These are phyloP conservation scores for Solanum etuberosum DNA, from an alignment of 257 asterid genomes.

Conservation along the genomic window DNA sequence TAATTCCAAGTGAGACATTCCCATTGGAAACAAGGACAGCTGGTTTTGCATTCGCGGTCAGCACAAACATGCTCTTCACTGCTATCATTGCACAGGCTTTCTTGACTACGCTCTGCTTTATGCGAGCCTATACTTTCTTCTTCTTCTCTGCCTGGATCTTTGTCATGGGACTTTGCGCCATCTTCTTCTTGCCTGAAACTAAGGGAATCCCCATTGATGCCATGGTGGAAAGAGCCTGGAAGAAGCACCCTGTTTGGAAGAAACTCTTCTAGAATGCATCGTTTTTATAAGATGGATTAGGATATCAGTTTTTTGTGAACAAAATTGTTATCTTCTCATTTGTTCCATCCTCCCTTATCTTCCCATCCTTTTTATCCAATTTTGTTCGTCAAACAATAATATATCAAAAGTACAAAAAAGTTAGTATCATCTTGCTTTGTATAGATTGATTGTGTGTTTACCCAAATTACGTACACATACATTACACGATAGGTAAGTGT, in stretches of 20 bases:
- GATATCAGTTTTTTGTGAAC: neutral
- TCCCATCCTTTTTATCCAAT: neutral
- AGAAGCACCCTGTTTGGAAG: constrained; percentile 23
- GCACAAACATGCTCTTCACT: constrained; percentile 36
- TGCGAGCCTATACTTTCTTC: constrained; percentile 30
- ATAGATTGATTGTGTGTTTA: neutral
- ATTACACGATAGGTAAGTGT: neutral
- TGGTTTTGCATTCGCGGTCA: constrained; percentile 67
- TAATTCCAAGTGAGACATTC: constrained; percentile 60
- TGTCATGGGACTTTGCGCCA: constrained; percentile 14
- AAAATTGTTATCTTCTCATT: neutral
- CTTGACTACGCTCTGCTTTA: constrained; percentile 20
- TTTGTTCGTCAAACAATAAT: neutral
- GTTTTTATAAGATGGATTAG: neutral
- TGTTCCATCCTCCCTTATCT: neutral
- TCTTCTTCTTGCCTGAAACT: constrained; percentile 26
- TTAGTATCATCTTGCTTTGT: neutral
- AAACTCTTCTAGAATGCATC: constrained; percentile 3
- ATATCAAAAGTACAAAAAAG: neutral
- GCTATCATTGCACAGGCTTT: constrained; percentile 22
- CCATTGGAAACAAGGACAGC: constrained; percentile 61
- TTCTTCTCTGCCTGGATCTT: constrained; percentile 23
- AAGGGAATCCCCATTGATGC: constrained; percentile 20
- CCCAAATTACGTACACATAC: neutral
- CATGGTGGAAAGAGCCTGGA: constrained; percentile 27